Conservation (phyloP, 2,329 filamentous ascomycete species). For the Albifimbria verrucaria region DNA sequence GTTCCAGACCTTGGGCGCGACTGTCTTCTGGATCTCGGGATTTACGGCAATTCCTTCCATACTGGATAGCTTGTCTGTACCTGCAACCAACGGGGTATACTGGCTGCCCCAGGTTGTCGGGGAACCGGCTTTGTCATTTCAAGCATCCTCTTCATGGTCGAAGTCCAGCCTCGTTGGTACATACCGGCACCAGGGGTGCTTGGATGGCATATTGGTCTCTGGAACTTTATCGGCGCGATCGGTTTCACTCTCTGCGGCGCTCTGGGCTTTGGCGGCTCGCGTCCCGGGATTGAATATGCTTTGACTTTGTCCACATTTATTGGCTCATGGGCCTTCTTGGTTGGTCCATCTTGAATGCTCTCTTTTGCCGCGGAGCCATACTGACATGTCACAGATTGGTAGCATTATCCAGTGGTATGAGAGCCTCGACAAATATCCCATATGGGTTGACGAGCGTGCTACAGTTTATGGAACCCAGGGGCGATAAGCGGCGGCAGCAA, state of each 20-base stretch:
- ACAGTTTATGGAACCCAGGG: neutral
- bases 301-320: slow-evolving; percentile 46
- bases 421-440: slow-evolving; percentile 19
- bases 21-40: slow-evolving; percentile 62
- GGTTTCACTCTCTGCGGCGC: slow-evolving; percentile 63
- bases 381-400: slow-evolving; percentile 40
- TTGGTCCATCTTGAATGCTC: slow-evolving; percentile 7
- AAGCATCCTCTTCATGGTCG: slow-evolving; percentile 59
- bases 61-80: slow-evolving; percentile 15
- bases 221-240: slow-evolving; percentile 62
- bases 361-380: slow-evolving; percentile 53
- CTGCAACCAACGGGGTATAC: slow-evolving; percentile 45
- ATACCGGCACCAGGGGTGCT: slow-evolving; percentile 51
- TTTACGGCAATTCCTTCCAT: slow-evolving; percentile 59
- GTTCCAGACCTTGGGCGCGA: slow-evolving; percentile 54
- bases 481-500: neutral
- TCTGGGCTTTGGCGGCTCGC: slow-evolving; percentile 44
- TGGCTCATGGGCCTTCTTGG: slow-evolving; percentile 46
- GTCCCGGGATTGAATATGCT: slow-evolving; percentile 35
- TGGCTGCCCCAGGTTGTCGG: slow-evolving; percentile 57
- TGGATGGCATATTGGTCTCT: slow-evolving; percentile 65
- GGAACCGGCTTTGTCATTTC: slow-evolving; percentile 59
- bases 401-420: slow-evolving; percentile 22
- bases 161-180: slow-evolving; percentile 64
- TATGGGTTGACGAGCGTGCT: slow-evolving; percentile 10